These are phyloP conservation scores for Xerocomellus dryophilus DNA, from an alignment of 768 basidiomycete genomes.

Conservation along the genomic window DNA sequence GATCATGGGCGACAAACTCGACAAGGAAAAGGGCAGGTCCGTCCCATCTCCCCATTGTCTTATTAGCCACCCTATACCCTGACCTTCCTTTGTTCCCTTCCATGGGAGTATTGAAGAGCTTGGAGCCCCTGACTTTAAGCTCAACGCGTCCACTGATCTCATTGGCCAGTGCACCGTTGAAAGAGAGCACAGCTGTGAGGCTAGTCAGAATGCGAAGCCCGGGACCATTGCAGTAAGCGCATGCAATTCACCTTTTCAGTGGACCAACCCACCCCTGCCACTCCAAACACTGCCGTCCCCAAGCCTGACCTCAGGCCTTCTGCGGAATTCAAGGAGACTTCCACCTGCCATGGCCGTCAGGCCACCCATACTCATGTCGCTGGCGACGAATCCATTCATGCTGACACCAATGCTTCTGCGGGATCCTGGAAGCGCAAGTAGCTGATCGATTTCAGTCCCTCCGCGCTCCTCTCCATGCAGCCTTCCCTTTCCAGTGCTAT, in stretches of 20 bases:
- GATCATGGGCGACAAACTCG: constrained; percentile 86
- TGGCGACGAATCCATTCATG: constrained; percentile 21
- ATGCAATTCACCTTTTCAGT: constrained; percentile 91
- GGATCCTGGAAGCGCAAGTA: constrained; percentile 29
- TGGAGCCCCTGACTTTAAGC: no score
- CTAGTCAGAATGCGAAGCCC: constrained; percentile 55
- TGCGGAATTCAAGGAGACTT: constrained; percentile 56
- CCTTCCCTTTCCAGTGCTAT: constrained; percentile 65
- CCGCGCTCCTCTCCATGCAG: constrained; percentile 65
- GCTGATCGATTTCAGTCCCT: constrained; percentile 63
- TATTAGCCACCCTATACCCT: no score
- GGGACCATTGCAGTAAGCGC: constrained; percentile 78
- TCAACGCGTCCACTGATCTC: no score
- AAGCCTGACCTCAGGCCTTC: constrained; percentile 70
- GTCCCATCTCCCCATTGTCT: constrained; percentile 33
- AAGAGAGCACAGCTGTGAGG: constrained; percentile 12
- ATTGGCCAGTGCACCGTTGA: no score
- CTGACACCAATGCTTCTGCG: constrained; percentile 24
- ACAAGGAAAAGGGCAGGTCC: constrained; percentile 90
- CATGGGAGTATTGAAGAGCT: constrained; percentile 42
- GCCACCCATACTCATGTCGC: constrained; percentile 37
- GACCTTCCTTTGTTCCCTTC: constrained; percentile 1
- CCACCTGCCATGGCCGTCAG: constrained; percentile 39
- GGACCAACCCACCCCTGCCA: constrained; percentile 58
- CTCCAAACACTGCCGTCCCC: constrained; percentile 43